Conservation (phyloP, 2,329 filamentous ascomycete genomes). For the Stemphylium beticola region DNA sequence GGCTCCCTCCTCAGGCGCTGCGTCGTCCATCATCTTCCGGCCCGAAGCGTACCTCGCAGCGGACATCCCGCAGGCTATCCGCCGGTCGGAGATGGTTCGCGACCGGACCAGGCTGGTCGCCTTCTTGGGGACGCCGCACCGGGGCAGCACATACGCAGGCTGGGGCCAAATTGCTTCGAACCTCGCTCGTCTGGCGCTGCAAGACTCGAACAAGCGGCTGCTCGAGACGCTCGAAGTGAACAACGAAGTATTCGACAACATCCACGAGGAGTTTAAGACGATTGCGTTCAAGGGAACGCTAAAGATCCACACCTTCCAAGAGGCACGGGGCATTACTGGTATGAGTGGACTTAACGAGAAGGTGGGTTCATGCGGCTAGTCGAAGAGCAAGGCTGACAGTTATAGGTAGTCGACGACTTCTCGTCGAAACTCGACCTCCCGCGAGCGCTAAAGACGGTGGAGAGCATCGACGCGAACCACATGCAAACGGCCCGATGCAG, state of each 20-base stretch:
- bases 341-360: not conserved
- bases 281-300: constrained; percentile 32
- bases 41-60: constrained; percentile 45
- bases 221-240: constrained; percentile 40
- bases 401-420: constrained; percentile 49
- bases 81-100: constrained; percentile 35
- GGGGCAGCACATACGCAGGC: constrained; percentile 40
- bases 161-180: constrained; percentile 47
- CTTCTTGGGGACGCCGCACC: constrained; percentile 53
- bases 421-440: constrained; percentile 51
- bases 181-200: constrained; percentile 29
- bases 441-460: constrained; percentile 43
- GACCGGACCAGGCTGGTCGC: constrained; percentile 41
- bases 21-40: constrained; percentile 34
- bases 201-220: constrained; percentile 2
- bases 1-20: not conserved
- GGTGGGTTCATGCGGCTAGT: not conserved
- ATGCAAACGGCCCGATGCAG: constrained; percentile 47
- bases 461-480: constrained; percentile 52
- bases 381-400: constrained; percentile 14
- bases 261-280: constrained; percentile 46
- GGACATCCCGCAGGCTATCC: constrained; percentile 48
- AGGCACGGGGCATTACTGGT: not conserved
- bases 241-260: constrained; percentile 48
- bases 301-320: constrained; percentile 51